Evolutionary conservation across 805 yeast species (phyloP).

Genomic region (Zygosaccharomyces siamensis): DNA sequence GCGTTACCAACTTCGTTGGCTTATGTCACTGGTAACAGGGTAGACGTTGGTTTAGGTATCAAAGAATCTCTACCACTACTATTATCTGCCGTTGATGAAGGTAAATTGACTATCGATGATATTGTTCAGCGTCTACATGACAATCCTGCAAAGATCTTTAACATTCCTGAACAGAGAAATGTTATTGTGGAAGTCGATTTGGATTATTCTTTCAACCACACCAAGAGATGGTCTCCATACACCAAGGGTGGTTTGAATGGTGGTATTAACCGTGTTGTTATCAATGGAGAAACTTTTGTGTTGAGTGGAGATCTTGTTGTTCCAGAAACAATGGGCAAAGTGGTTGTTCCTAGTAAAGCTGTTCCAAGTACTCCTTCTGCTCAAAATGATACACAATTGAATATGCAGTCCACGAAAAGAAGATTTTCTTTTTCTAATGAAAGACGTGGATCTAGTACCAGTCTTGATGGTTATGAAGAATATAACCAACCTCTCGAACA

Average conservation of each 20-base stretch:
- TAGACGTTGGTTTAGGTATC: conserved; percentile 70
- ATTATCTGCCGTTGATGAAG: conserved; percentile 71
- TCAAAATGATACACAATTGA: conserved; percentile 33
- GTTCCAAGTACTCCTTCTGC: conserved; percentile 32
- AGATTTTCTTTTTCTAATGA: conserved; percentile 48
- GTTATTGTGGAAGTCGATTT: conserved; percentile 77
- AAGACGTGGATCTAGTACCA: conserved; percentile 35
- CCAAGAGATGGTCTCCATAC: conserved; percentile 52
- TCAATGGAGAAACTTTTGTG: conserved; percentile 73
- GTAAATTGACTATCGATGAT: conserved; percentile 66
- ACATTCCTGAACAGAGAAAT: conserved; percentile 67
- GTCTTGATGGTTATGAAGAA: conserved; percentile 43
- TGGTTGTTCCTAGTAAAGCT: conserved; percentile 44
- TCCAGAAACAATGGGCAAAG: conserved; percentile 57
- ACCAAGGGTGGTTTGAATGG: conserved; percentile 57
- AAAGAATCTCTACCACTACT: conserved; percentile 78
- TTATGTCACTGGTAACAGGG: conserved; percentile 53
- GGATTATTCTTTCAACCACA: conserved; percentile 51
- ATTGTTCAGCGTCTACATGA: conserved; percentile 69
- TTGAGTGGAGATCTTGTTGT: conserved; percentile 75
- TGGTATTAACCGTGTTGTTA: conserved; percentile 81
- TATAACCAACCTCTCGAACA: conserved; percentile 52
- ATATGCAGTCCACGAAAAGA: conserved; percentile 40
- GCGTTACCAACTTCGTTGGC: conserved; percentile 70
- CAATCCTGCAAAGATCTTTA: conserved; percentile 78